phyloP scores from a whole-genome alignment of 2,329 filamentous ascomycete genomes.

The Boeremia exigua region DNA sequence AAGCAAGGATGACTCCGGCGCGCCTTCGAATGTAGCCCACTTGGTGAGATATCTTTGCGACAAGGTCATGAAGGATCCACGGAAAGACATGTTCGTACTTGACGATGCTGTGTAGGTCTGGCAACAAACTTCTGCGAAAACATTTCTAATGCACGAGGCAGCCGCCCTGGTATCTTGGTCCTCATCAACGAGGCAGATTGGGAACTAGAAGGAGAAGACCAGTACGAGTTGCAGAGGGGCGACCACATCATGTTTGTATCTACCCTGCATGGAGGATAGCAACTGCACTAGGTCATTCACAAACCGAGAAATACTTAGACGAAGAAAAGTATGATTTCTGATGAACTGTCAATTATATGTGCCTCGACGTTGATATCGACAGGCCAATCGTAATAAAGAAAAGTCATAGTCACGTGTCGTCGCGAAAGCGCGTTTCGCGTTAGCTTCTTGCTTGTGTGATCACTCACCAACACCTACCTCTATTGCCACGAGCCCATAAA shows the following conservation, averaged over 20 bases:
- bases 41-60: slow-evolving; percentile 81
- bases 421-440: slow-evolving; percentile 26
- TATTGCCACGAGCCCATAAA: slow-evolving; percentile 3
- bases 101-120: slow-evolving; percentile 80
- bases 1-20: slow-evolving; percentile 63
- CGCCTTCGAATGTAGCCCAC: slow-evolving; percentile 71
- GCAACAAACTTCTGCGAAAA: neutral
- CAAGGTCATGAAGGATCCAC: slow-evolving; percentile 80
- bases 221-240: slow-evolving; percentile 78
- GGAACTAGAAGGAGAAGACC: slow-evolving; percentile 95
- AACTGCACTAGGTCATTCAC: neutral
- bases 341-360: too few species aligned
- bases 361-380: too few species aligned
- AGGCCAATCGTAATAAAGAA: too few species aligned
- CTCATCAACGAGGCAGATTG: slow-evolving; percentile 98
- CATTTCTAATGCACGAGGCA: slow-evolving; percentile 50
- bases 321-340: too few species aligned
- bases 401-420: slow-evolving; percentile 34
- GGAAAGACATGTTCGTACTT: slow-evolving; percentile 88
- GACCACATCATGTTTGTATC: slow-evolving; percentile 97
- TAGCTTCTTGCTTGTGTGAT: neutral
- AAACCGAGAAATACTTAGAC: too few species aligned
- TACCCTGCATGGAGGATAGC: slow-evolving; percentile 87
- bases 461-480: neutral
- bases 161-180: slow-evolving; percentile 92